phyloP scores from a whole-genome alignment of 192 early-diverging fungal genomes.

The Obelidium mucronatum region DNA sequence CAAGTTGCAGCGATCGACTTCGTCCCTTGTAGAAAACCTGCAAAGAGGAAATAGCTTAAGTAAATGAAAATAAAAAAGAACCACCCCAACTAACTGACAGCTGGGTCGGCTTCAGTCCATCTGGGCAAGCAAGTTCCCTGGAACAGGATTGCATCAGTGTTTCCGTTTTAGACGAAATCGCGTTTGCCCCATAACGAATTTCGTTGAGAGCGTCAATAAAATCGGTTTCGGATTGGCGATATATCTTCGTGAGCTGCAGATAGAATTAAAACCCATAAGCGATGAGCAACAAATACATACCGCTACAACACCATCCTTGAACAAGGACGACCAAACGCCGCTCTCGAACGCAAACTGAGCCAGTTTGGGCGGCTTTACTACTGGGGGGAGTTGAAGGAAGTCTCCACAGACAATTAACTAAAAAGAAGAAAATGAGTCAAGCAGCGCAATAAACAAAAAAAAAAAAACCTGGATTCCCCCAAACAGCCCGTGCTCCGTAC shows the following conservation, averaged over 20 bases:
- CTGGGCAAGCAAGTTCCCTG: constrained; percentile 84
- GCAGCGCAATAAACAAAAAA: no score
- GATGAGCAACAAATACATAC: no score
- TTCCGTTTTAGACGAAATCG: no score
- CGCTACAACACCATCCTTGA: no score
- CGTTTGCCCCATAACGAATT: constrained; percentile 87
- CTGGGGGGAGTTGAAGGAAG: constrained; percentile 20
- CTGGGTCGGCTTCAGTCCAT: constrained; percentile 78
- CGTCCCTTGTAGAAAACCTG: constrained; percentile 33
- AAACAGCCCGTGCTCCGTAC: constrained; percentile 41
- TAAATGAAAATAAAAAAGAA: no score
- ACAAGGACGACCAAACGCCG: no score
- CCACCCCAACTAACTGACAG: constrained; percentile 53
- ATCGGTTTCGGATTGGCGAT: neutral
- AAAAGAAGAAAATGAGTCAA: no score
- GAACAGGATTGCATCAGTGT: constrained; percentile 75
- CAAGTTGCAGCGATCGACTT: constrained; percentile 5
- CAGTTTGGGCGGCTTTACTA: neutral
- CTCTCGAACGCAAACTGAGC: constrained; percentile 20
- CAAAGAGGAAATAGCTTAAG: constrained; percentile 63
- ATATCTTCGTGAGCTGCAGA: neutral
- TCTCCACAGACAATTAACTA: constrained; percentile 7
- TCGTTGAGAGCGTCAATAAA: constrained; percentile 48
- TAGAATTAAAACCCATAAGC: neutral
- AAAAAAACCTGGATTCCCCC: constrained; percentile 56